A percentile compares a stretch with the other conserved stretches of the same genome.
Conservation (phyloP, 768 basidiomycete species). For the Podaxis rugospora region DNA sequence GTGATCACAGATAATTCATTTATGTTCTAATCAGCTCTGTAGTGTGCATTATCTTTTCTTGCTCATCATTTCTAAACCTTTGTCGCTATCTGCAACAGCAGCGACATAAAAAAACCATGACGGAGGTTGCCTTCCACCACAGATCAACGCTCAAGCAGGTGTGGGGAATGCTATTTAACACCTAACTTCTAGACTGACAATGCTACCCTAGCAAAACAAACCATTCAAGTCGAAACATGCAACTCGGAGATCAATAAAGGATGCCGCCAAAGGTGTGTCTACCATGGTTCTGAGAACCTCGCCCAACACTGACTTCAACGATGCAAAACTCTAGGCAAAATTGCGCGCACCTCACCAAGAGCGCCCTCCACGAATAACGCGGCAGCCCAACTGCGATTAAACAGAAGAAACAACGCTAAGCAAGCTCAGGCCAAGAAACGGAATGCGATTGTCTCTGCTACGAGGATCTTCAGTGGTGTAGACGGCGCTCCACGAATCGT, state of each 20-base stretch:
- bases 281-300: neutral
- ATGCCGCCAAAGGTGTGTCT: slow-evolving; percentile 71
- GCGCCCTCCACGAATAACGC: slow-evolving; percentile 42
- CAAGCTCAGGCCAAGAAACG: slow-evolving; percentile 76
- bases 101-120: slow-evolving; percentile 23
- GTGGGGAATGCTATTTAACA: slow-evolving; percentile 16
- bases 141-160: slow-evolving; percentile 86
- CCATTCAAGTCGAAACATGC: slow-evolving; percentile 89
- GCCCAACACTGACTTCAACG: neutral
- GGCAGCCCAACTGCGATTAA: slow-evolving; percentile 67
- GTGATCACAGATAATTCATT: slow-evolving; percentile 6
- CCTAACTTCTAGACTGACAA: neutral
- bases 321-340: slow-evolving; percentile 41
- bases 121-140: slow-evolving; percentile 54
- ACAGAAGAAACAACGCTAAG: slow-evolving; percentile 82
- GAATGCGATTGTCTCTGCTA: slow-evolving; percentile 59
- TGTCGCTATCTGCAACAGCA: neutral
- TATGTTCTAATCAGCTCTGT: neutral
- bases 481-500: slow-evolving; percentile 84
- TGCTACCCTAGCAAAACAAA: slow-evolving; percentile 70
- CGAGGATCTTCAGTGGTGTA: slow-evolving; percentile 73
- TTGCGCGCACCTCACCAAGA: slow-evolving; percentile 53
- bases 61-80: neutral
- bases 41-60: neutral
- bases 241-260: slow-evolving; percentile 79